phyloP scores from a whole-genome alignment of 1,284 basidiomycete species.

The Jaminaea rosea region DNA sequence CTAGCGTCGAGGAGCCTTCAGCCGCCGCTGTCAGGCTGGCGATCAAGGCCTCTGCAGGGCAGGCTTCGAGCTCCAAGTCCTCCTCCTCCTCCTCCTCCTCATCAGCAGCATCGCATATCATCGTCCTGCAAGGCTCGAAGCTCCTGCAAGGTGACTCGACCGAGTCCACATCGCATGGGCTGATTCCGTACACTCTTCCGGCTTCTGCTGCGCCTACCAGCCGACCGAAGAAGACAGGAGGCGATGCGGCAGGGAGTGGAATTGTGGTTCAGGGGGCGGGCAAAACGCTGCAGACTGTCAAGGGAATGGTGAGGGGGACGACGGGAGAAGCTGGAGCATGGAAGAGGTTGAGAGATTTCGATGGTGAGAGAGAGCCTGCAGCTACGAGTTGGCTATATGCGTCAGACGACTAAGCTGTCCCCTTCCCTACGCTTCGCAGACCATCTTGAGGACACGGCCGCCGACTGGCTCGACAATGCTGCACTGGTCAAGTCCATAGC shows the following conservation, averaged over 20 bases:
- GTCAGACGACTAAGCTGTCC: background rate
- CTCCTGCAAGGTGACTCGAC: background rate
- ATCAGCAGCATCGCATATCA: background rate
- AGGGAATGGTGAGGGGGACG: background rate
- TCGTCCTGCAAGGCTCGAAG: background rate
- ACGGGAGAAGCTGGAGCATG: too few species aligned
- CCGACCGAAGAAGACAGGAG: too few species aligned
- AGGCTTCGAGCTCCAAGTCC: background rate
- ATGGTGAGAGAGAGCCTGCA: background rate
- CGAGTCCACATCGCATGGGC: background rate
- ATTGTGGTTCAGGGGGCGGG: background rate
- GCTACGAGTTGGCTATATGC: background rate
- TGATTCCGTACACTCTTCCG: too few species aligned
- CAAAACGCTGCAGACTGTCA: background rate
- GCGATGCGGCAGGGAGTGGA: background rate
- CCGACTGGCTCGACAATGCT: background rate
- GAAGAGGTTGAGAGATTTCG: background rate
- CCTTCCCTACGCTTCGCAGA: background rate
- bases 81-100: background rate
- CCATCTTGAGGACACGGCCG: background rate
- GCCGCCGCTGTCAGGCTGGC: background rate
- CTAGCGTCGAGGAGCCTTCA: background rate
- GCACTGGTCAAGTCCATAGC: too few species aligned
- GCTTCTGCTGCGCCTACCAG: too few species aligned
- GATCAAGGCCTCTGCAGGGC: background rate